Percentiles rank a stretch among this genome's conserved stretches.
phyloP scores from a whole-genome alignment of 305 asterid genomes.

The Caryopteris hybrid region DNA sequence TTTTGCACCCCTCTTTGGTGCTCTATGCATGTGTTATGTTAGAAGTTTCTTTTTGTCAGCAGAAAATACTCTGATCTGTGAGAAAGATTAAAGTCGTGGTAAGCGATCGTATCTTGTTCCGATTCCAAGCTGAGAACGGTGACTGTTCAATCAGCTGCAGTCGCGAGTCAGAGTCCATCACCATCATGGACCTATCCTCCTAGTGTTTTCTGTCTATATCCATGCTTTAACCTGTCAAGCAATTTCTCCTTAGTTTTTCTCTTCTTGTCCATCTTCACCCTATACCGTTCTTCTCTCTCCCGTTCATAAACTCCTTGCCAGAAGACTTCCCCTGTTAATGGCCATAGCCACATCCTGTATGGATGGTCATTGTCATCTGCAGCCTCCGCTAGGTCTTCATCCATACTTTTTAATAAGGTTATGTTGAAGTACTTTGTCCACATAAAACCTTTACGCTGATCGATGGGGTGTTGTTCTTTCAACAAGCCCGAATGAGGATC shows the following conservation, averaged over 20 bases:
- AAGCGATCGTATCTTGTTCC: background rate
- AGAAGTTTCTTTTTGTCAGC: conserved; percentile 24
- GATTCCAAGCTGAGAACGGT: conserved; percentile 16
- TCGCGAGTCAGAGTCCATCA: background rate
- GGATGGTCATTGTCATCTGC: conserved; percentile 85
- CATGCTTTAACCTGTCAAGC: conserved; percentile 70
- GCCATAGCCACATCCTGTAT: conserved; percentile 87
- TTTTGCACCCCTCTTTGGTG: conserved; percentile 18
- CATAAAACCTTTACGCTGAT: conserved; percentile 71
- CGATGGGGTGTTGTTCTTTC: conserved; percentile 76
- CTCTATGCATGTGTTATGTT: conserved; percentile 24
- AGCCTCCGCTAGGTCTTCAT: conserved; percentile 97
- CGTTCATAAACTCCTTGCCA: conserved; percentile 95
- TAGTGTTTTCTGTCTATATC: conserved; percentile 79
- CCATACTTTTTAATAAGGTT: conserved; percentile 75
- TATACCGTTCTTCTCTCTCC: conserved; percentile 87
- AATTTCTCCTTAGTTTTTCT: conserved; percentile 75
- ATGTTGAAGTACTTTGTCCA: conserved; percentile 78
- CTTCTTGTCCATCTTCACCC: conserved; percentile 92
- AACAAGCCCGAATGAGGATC: conserved; percentile 68
- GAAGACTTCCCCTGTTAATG: conserved; percentile 86
- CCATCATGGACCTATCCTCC: conserved; percentile 39
- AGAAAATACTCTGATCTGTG: conserved; percentile 18
- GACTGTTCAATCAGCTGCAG: conserved; percentile 21
- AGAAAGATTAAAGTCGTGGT: conserved; percentile 20